Base-by-base conservation (phyloP, 306 rosid genomes). In the Quercus wislizeni region DNA sequence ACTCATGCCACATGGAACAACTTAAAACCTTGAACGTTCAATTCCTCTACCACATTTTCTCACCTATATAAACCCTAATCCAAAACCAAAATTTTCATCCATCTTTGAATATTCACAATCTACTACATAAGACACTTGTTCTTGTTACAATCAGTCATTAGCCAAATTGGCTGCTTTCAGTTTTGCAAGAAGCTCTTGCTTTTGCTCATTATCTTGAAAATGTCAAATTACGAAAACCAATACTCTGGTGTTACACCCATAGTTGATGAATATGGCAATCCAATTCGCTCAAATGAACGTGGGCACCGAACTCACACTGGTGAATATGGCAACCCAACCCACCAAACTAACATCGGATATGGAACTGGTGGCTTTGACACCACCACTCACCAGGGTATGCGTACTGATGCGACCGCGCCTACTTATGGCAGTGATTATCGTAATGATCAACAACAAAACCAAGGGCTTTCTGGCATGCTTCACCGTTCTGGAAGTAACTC, bases 251-350 rank as follows among this genome's bases (percentile, higher is more conserved):
- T 17, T 49, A 13, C 17, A 11, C 17, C 15, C 17, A 1, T 10
- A 3, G 9, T 6, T 5, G 63, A 20, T 18, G 63, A 59, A 59
- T 23, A 20, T 35, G 81, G 76, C 19, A 71, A 83, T 59, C 58
- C 65, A 5, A 27, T 63, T 5, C 82, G 69, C 28, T 27, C 70
- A 13, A 5, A 30, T 0, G 21, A 30, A 6, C 17, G 30, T 2
- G 43, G 70, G 9, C 30, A 14, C 11, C 41, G 0, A 18, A 27
- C 6, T 63, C 82, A 69, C 14, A 49, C 54, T 0, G 17, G 15
- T n/a, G 85, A 86, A 27, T 71, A 55, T 0, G 83, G 85, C 58
- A 83, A 80, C 77, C 84, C 82, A 15, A 55, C 51, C 5, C 63
- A 5, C 20, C 81, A 71, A 11, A 27, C 30, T 0, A 49, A 13